Evolutionary conservation across 208 protist species (phyloP).

Genomic region (Trypanosomatidae sp.): DNA sequence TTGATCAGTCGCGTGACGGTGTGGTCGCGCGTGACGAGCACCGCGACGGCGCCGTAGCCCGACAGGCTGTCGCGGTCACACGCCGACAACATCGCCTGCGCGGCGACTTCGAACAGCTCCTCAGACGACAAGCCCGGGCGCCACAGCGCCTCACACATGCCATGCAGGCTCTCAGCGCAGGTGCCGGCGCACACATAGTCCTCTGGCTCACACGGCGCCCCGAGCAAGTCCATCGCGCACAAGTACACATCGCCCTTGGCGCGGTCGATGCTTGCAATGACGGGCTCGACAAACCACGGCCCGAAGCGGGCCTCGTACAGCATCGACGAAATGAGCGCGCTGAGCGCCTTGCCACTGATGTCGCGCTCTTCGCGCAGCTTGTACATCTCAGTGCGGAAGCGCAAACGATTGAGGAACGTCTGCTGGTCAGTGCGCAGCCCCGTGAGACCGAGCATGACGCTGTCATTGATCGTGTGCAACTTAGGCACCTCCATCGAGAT

Average conservation of each 20-base stretch:
- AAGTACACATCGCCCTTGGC: conserved; percentile 92
- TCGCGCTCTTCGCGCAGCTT: conserved; percentile 85
- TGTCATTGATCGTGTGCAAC: conserved; percentile 91
- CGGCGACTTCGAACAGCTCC: conserved; percentile 95
- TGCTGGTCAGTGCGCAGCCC: conserved; percentile 96
- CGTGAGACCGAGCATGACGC: conserved; percentile 91
- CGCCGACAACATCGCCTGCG: conserved; percentile 91
- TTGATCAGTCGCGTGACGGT: conserved; percentile 78
- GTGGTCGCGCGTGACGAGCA: conserved; percentile 78
- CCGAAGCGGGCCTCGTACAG: conserved; percentile 94
- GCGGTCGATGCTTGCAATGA: conserved; percentile 95
- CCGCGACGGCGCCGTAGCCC: conserved; percentile 95
- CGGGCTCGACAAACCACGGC: conserved; percentile 96
- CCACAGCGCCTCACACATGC: conserved; percentile 97
- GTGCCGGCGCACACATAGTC: conserved; percentile 97
- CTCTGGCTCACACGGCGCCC: conserved; percentile 86
- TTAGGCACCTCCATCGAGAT: conserved; percentile 94
- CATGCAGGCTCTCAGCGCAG: conserved; percentile 92
- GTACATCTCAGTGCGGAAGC: conserved; percentile 86
- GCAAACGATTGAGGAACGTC: conserved; percentile 88
- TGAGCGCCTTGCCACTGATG: conserved; percentile 77
- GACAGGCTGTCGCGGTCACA: conserved; percentile 96
- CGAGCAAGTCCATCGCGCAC: conserved; percentile 93
- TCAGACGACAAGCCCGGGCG: conserved; percentile 89
- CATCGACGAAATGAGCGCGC: conserved; percentile 71